phyloP scores from a whole-genome alignment of 306 rosid species.

The Corylus heterophylla region DNA sequence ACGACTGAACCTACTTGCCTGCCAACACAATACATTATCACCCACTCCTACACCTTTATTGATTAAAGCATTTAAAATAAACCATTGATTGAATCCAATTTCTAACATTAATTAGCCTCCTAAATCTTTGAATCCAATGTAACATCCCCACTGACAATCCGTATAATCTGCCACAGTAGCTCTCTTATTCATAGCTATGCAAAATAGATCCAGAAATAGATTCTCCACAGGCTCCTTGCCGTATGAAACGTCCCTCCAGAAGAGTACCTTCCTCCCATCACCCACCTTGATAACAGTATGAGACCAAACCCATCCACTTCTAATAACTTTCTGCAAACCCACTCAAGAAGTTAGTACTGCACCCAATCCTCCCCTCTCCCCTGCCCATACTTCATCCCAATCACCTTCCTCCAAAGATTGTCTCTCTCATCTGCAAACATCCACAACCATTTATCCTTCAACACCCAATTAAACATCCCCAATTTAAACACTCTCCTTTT shows the following conservation, averaged over 20 bases:
- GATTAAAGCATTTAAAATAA: background rate
- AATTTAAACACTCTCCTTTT: background rate
- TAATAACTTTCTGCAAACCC: background rate
- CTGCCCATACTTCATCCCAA: background rate
- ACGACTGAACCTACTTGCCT: too few relatives aligned
- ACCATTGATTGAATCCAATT: background rate
- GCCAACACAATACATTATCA: background rate
- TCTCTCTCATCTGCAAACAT: background rate
- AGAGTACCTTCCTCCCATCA: background rate
- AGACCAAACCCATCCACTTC: background rate
- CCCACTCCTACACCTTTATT: background rate
- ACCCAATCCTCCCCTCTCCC: background rate
- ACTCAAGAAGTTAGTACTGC: background rate
- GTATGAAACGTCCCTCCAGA: background rate
- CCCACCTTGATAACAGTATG: background rate
- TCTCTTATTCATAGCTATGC: background rate
- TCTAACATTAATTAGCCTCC: background rate
- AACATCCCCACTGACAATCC: background rate
- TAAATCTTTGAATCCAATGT: background rate
- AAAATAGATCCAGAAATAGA: background rate
- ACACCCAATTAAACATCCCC: background rate
- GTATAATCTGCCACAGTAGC: background rate
- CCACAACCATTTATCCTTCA: background rate
- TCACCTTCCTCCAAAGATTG: background rate
- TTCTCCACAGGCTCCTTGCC: background rate